phyloP scores from a whole-genome alignment of 106 monocot species.

The Acorus gramineus region DNA sequence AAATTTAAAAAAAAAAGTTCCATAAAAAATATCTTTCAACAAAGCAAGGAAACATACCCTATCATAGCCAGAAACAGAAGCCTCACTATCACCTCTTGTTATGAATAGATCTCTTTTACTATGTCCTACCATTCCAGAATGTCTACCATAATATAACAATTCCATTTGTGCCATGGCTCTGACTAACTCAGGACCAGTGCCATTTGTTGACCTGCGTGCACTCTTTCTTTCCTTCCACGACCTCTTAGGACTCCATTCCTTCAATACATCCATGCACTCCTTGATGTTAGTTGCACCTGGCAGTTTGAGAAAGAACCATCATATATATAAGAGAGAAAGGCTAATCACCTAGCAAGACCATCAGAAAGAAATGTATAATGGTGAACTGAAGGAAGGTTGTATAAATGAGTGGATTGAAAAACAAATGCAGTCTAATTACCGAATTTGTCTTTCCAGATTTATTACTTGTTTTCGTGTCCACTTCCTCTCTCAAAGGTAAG shows the following conservation, averaged over 20 bases:
- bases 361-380: background rate
- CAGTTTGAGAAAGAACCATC: background rate
- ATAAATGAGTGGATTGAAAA: too few relatives aligned
- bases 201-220: constrained; percentile 32
- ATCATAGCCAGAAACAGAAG: constrained; percentile 67
- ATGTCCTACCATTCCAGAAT: constrained; percentile 74
- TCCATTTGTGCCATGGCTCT: constrained; percentile 37
- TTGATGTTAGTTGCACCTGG: constrained; percentile 25
- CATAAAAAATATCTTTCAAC: too few relatives aligned
- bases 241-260: constrained; percentile 76
- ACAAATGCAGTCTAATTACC: background rate
- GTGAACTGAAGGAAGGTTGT: background rate
- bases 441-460: background rate
- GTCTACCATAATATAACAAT: constrained; percentile 82
- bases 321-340: constrained; percentile 1
- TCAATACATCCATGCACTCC: constrained; percentile 22
- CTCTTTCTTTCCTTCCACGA: constrained; percentile 58
- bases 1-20: too few relatives aligned
- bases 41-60: constrained; percentile 32
- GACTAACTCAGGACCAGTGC: constrained; percentile 4
- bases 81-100: constrained; percentile 18
- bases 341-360: background rate
- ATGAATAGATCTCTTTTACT: constrained; percentile 37
- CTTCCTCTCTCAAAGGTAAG: constrained; percentile 35
- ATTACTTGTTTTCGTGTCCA: constrained; percentile 24